Evolutionary conservation across 2,329 filamentous ascomycete species (phyloP).

Genomic region (Colletotrichum sp.): DNA sequence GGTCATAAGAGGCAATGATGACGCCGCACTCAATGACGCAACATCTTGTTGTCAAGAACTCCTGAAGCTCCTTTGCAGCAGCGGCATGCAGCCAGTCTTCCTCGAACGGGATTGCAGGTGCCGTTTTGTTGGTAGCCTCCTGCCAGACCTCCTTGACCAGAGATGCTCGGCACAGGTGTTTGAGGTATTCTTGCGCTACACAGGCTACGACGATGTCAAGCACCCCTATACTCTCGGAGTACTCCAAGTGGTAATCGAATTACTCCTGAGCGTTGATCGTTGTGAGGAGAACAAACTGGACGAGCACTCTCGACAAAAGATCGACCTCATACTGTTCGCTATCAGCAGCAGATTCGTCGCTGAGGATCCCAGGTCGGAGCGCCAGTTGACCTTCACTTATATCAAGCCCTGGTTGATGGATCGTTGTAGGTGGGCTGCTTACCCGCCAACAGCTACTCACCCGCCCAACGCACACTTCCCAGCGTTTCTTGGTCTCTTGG

Average conservation of each 20-base stretch:
- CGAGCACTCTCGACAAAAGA: not conserved
- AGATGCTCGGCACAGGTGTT: not conserved
- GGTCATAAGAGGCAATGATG: not conserved
- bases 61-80: not conserved
- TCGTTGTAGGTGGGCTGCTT: not conserved
- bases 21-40: not conserved
- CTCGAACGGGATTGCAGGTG: not conserved
- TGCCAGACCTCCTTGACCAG: not conserved
- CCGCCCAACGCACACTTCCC: not conserved
- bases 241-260: not conserved
- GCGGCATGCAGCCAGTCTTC: accelerated
- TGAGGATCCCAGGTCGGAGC: not conserved
- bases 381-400: not conserved
- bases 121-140: not conserved
- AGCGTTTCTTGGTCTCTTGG: not conserved
- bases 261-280: accelerated
- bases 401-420: not conserved
- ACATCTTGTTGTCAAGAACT: not conserved
- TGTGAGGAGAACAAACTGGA: not conserved
- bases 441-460: not conserved
- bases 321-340: not conserved
- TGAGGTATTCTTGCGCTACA: not conserved
- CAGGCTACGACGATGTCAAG: not conserved
- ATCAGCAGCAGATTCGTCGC: not conserved
- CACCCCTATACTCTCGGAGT: not conserved